A percentile compares a stretch with the other conserved stretches of the same genome.
Evolutionary conservation across 2,329 filamentous ascomycete genomes (phyloP).

Genomic region (Colletotrichum godetiae): DNA sequence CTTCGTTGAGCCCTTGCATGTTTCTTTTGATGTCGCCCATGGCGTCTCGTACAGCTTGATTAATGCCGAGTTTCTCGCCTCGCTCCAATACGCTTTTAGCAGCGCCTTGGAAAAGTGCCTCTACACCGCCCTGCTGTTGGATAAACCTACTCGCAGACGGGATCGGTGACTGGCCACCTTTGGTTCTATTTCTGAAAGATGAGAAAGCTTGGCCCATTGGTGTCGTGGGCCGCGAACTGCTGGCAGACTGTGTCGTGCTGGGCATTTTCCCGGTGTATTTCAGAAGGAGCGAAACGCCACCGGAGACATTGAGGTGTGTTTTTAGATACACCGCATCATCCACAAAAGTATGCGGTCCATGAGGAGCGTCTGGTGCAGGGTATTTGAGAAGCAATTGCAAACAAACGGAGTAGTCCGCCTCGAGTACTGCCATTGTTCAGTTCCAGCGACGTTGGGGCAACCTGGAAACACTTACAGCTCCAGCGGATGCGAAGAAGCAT

Average conservation of each 20-base stretch:
- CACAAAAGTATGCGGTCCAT: constrained; percentile 82
- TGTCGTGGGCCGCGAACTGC: constrained; percentile 37
- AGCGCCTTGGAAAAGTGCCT: constrained; percentile 79
- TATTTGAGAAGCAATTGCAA: constrained; percentile 88
- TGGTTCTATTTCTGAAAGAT: constrained; percentile 53
- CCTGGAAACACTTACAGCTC: constrained; percentile 73
- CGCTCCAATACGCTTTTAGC: constrained; percentile 79
- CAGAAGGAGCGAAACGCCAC: constrained; percentile 73
- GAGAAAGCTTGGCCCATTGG: constrained; percentile 33
- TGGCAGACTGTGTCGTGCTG: constrained; percentile 38
- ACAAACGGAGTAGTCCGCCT: constrained; percentile 88
- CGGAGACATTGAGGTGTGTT: constrained; percentile 70
- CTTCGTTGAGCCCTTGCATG: constrained; percentile 74
- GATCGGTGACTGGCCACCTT: constrained; percentile 57
- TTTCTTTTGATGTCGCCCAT: constrained; percentile 84
- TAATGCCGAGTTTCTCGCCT: constrained; percentile 82
- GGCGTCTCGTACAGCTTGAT: constrained; percentile 83
- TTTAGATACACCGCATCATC: constrained; percentile 84
- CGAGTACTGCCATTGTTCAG: constrained; percentile 69
- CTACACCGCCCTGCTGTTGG: constrained; percentile 70
- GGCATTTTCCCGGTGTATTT: constrained; percentile 76
- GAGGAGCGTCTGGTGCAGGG: constrained; percentile 70
- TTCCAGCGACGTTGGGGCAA: not conserved
- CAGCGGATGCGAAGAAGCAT: constrained; percentile 95
- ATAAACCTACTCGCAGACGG: constrained; percentile 61